Conservation (phyloP, 306 rosid genomes). For the Prinsepia uniflora region DNA sequence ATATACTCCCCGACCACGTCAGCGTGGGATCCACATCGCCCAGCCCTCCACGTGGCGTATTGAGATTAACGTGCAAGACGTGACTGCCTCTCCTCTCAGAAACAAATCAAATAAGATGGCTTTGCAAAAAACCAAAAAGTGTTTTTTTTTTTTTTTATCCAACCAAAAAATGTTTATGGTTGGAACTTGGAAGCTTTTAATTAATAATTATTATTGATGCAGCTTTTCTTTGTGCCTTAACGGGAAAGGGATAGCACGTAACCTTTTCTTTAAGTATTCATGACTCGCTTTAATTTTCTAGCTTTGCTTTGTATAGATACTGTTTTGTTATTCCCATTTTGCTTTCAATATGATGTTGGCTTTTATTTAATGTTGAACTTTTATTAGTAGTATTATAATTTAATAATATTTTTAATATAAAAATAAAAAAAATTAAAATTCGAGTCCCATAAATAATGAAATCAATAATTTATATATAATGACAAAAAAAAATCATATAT, state of each 20-base stretch:
- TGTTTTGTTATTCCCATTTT: too few relatives aligned
- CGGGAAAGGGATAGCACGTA: slow-evolving; percentile 9
- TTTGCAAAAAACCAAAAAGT: neutral
- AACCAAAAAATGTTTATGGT: neutral
- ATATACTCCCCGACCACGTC: slow-evolving; percentile 45
- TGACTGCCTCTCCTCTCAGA: slow-evolving; percentile 42
- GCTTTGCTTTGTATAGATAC: too few relatives aligned
- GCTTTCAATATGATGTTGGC: neutral
- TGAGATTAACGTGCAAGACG: slow-evolving; percentile 47
- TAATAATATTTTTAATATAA: too few relatives aligned
- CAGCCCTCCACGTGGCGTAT: slow-evolving; percentile 51
- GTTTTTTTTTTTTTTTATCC: too few relatives aligned
- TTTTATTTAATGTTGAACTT: too few relatives aligned
- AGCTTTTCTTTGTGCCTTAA: slow-evolving; percentile 18
- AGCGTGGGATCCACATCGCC: slow-evolving; percentile 59
- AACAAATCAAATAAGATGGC: neutral
- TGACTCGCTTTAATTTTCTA: neutral
- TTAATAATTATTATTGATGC: neutral
- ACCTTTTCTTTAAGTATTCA: neutral
- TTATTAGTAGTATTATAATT: too few relatives aligned
- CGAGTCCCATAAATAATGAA: too few relatives aligned
- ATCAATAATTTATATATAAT: too few relatives aligned
- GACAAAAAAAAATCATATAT: too few relatives aligned
- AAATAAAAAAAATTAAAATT: too few relatives aligned
- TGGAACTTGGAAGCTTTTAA: neutral